Conservation (phyloP, 805 yeast genomes). For the Barnettozyma siamensis region DNA sequence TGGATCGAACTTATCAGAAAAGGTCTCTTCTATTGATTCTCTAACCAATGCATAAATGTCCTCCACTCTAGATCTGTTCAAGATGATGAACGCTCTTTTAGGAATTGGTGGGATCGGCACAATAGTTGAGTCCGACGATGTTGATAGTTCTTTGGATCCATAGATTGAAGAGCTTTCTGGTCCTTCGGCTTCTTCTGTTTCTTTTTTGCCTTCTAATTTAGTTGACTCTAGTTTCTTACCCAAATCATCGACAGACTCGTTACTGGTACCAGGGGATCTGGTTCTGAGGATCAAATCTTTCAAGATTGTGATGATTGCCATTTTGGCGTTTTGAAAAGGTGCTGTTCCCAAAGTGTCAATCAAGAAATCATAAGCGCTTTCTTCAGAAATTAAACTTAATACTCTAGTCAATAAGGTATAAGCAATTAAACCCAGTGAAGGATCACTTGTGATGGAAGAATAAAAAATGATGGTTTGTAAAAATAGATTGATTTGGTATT, state of each 20-base stretch:
- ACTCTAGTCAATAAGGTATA: constrained; percentile 62
- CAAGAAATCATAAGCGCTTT: constrained; percentile 51
- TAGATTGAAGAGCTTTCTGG: not conserved
- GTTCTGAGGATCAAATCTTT: constrained; percentile 54
- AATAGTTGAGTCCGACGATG: not conserved
- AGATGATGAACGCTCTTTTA: constrained; percentile 36
- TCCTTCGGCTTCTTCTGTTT: not conserved
- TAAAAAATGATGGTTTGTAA: constrained; percentile 37
- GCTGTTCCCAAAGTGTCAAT: constrained; percentile 59
- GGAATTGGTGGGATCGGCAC: constrained; percentile 32
- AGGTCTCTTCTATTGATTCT: constrained; percentile 29
- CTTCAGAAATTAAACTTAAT: constrained; percentile 53
- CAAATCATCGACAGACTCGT: constrained; percentile 7
- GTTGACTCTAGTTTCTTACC: constrained; percentile 6
- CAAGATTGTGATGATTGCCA: constrained; percentile 59
- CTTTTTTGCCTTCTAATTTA: constrained; percentile 2
- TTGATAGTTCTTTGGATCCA: not conserved
- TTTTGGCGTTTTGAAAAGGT: constrained; percentile 56
- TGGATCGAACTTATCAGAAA: constrained; percentile 15
- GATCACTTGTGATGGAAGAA: constrained; percentile 31
- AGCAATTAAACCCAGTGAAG: constrained; percentile 36
- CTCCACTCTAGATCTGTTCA: constrained; percentile 37
- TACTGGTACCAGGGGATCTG: constrained; percentile 4
- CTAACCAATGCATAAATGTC: constrained; percentile 40
- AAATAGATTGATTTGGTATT: constrained; percentile 30